phyloP scores from a whole-genome alignment of 2,329 filamentous ascomycete species.

The Tolypocladium album region DNA sequence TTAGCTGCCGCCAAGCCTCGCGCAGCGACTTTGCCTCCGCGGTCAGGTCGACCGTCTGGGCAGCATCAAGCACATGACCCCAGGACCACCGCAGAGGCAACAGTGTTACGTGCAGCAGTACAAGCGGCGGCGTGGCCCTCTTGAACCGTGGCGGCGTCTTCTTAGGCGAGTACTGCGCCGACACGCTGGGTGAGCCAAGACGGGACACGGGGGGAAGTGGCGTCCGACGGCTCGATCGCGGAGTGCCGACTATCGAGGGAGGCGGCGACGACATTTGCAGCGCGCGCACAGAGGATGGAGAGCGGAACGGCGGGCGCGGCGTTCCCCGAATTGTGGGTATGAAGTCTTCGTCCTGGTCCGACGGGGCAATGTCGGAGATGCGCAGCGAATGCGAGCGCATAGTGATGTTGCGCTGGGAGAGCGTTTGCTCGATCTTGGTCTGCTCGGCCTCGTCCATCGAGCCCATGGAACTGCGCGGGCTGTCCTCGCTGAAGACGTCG shows the following conservation, averaged over 20 bases:
- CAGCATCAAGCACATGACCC: conserved; percentile 41
- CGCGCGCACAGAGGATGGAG: conserved; percentile 57
- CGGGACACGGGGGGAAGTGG: conserved; percentile 40
- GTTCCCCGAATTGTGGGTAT: conserved; percentile 45
- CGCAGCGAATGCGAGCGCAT: conserved; percentile 22
- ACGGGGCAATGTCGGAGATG: conserved; percentile 42
- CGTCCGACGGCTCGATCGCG: conserved; percentile 40
- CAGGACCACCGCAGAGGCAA: conserved; percentile 60
- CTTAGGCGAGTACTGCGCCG: conserved; percentile 44
- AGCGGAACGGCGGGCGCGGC: conserved; percentile 55
- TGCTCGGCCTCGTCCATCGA: conserved; percentile 31
- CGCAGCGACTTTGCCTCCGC: conserved; percentile 39
- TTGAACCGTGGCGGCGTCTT: conserved; percentile 50
- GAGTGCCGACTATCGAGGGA: conserved; percentile 43
- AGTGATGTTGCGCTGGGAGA: conserved; percentile 15
- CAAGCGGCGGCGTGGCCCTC: conserved; percentile 51
- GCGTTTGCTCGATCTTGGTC: conserved; percentile 19
- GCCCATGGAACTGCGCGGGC: conserved; percentile 44
- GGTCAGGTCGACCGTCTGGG: conserved; percentile 27
- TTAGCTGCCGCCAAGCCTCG: conserved; percentile 55
- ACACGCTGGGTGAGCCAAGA: conserved; percentile 41
- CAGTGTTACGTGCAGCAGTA: conserved; percentile 68
- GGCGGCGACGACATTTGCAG: conserved; percentile 63
- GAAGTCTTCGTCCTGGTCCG: conserved; percentile 33
- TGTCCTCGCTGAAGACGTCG: conserved; percentile 49